Percentiles rank a stretch among this genome's conserved stretches.
These are phyloP conservation scores for Macrotyloma uniflorum DNA, from an alignment of 306 rosid genomes.

Conservation along the genomic window DNA sequence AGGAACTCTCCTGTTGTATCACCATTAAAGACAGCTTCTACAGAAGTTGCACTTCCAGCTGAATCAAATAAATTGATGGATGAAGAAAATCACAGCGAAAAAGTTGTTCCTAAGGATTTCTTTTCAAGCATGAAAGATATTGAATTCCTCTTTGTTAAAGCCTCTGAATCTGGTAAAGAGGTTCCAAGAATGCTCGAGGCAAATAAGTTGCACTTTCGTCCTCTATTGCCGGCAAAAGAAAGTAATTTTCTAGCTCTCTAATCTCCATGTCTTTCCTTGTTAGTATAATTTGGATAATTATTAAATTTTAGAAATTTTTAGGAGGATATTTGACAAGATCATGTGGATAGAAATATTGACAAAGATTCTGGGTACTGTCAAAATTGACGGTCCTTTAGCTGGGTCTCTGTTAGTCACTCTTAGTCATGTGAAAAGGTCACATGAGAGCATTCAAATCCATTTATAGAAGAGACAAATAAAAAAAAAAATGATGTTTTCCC, in stretches of 20 bases:
- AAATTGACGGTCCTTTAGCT: background rate
- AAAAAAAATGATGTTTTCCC: slow-evolving; percentile 10
- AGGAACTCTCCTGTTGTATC: slow-evolving; percentile 47
- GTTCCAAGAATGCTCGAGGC: slow-evolving; percentile 97
- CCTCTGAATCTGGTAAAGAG: slow-evolving; percentile 84
- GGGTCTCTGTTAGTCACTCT: background rate
- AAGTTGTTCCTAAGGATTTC: slow-evolving; percentile 72
- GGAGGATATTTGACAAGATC: background rate
- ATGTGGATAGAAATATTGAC: background rate
- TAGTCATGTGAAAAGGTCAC: slow-evolving; percentile 1
- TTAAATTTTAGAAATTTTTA: slow-evolving; percentile 14
- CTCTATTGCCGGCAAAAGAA: slow-evolving; percentile 63
- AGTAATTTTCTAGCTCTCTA: slow-evolving; percentile 56
- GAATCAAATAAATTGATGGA: slow-evolving; percentile 44
- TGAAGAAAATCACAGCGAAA: slow-evolving; percentile 59
- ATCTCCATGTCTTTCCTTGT: slow-evolving; percentile 5
- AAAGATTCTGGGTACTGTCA: background rate
- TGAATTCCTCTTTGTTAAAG: slow-evolving; percentile 67
- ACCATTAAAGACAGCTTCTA: slow-evolving; percentile 46
- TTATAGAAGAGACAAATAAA: background rate
- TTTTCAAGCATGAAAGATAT: slow-evolving; percentile 77
- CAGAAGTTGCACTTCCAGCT: slow-evolving; percentile 40
- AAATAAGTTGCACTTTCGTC: slow-evolving; percentile 82
- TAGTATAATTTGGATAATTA: slow-evolving; percentile 15
- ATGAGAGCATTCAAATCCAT: background rate